Base-by-base conservation (phyloP, 2,329 filamentous ascomycete genomes). In the Talaromyces sp. region DNA sequence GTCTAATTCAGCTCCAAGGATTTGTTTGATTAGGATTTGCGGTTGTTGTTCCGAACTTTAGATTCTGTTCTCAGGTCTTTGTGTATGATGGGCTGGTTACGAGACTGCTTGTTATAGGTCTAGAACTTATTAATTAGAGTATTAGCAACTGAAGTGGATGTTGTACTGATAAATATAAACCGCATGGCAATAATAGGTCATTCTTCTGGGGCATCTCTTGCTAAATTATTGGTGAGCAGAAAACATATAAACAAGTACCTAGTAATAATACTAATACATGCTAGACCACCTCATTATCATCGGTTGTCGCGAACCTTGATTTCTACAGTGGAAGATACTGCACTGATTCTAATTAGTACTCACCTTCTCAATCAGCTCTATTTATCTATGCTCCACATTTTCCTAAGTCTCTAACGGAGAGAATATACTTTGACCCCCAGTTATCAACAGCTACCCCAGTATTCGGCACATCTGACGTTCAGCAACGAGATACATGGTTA, bases 281-380 rank as follows among this genome's bases (percentile, higher is more conserved):
- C 21, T 17, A 27, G 50, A 11, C 50, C 50, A n/a, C 19, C 8
- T 32, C 24, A 19, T 3, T 24, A 29, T 46, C 55, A 27, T 46
- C 21, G 14, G 19, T 57, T 24, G n/a, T 24, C 14, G 55, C 55
- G 0, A 41, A 29, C 10, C 55, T 57, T 8, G 21, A 57, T n/a
- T 57, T 57, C 38, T 57, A 57, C 38, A 7, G 21, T n/a, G 32
- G 35, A 13, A 57, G 50, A 50, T 57, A 57, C 27, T 46, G 14
- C 27, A n/a, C 14, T 9, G 55, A 57, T 41, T 24, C 19, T 2
- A 27, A 19, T 41, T 57, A 13, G 21, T 24, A 57, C 27, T 13
- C 32, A n/a, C 55, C 55, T 11, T 21, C 35, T 17, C 43, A 24
- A 49, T 24, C n/a, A 1, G 17, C 38, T 3, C n/a, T 57, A 8